phyloP scores from a whole-genome alignment of 2,329 filamentous ascomycete species.

The Penicillium sp. region DNA sequence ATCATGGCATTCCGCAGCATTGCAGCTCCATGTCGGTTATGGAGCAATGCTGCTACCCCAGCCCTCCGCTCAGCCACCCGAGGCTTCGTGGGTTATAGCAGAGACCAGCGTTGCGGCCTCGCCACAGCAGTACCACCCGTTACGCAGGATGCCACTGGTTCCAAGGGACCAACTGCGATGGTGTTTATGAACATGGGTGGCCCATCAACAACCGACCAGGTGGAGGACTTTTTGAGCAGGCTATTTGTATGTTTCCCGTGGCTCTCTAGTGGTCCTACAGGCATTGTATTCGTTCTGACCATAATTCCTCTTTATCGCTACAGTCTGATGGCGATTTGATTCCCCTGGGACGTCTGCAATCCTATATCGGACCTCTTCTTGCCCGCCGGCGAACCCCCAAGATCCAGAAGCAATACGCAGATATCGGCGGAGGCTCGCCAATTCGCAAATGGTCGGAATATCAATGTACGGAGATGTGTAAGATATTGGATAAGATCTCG shows the following conservation, averaged over 20 bases:
- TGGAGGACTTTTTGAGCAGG: conserved; percentile 83
- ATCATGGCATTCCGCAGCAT: conserved; percentile 20
- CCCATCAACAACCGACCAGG: conserved; percentile 82
- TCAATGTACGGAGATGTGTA: conserved; percentile 94
- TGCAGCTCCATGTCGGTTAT: conserved; percentile 30
- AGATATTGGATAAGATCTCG: conserved; percentile 85
- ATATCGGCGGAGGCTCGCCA: conserved; percentile 94
- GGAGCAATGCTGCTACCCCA: conserved; percentile 19
- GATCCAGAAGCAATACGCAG: conserved; percentile 92
- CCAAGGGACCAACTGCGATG: conserved; percentile 88
- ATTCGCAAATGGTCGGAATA: conserved; percentile 98
- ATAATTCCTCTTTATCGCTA: conserved; percentile 9
- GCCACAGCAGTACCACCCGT: conserved; percentile 73
- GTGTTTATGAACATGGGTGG: conserved; percentile 99
- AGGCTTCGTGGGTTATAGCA: conserved; percentile 21
- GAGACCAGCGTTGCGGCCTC: conserved; percentile 35
- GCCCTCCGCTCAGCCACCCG: conserved; percentile 22
- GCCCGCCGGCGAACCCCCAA: conserved; percentile 87
- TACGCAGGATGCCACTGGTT: conserved; percentile 70
- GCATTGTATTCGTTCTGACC: neutral
- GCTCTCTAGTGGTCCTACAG: neutral
- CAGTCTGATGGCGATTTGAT: conserved; percentile 92
- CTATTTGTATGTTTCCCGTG: conserved; percentile 71
- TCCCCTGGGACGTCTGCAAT: conserved; percentile 87
- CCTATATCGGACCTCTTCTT: conserved; percentile 86